Conservation (phyloP, 352 stramenopile species). For the Globisporangium cylindrosporum region DNA sequence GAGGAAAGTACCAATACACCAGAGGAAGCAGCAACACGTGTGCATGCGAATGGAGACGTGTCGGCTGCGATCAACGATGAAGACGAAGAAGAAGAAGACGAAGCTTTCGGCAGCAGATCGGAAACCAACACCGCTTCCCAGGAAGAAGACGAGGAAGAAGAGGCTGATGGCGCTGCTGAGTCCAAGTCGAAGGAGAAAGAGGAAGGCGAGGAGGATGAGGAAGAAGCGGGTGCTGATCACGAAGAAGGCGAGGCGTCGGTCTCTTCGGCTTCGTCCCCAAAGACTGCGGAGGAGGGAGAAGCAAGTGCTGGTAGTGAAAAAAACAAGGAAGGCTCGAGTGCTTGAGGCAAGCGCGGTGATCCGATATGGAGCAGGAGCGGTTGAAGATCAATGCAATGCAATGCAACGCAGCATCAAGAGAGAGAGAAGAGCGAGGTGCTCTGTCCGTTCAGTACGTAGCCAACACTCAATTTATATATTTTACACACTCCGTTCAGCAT, state of each 20-base stretch:
- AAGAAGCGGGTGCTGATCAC: neutral
- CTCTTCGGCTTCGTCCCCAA: neutral
- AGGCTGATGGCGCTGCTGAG: slow-evolving; percentile 4
- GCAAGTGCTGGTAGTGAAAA: neutral
- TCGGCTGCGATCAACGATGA: slow-evolving; percentile 8
- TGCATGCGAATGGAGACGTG: neutral
- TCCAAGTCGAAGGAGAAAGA: slow-evolving; percentile 21
- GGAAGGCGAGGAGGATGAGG: slow-evolving; percentile 20
- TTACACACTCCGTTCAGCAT: slow-evolving; percentile 6
- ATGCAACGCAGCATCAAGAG: too few species aligned
- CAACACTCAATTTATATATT: slow-evolving; percentile 7
- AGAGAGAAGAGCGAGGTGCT: too few species aligned
- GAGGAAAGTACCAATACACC: slow-evolving; percentile 11
- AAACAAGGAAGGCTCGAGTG: neutral
- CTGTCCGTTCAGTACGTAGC: too few species aligned
- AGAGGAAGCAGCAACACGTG: neutral
- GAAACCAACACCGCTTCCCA: slow-evolving; percentile 3
- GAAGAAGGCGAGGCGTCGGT: neutral
- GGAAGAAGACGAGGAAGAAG: slow-evolving; percentile 7
- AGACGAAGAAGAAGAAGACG: slow-evolving; percentile 23
- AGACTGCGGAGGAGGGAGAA: neutral
- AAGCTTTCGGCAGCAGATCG: slow-evolving; percentile 17
- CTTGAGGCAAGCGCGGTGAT: neutral
- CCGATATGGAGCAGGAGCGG: neutral
- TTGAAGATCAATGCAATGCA: neutral